Percentiles rank a stretch among this genome's conserved stretches.
Conservation (phyloP, 1,139 yeast species). For the Martiniozyma asiatica region DNA sequence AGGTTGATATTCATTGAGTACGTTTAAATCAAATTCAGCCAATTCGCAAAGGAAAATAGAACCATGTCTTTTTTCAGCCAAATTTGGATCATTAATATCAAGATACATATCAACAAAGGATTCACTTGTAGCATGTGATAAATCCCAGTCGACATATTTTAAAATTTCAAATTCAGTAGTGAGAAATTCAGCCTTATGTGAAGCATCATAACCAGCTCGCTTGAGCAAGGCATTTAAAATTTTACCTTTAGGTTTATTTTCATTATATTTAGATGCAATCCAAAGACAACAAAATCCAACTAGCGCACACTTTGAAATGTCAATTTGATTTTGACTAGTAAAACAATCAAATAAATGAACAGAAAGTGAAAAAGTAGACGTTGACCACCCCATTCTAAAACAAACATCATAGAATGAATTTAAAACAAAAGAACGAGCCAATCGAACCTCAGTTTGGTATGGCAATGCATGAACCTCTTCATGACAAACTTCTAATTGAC, state of each 20-base stretch:
- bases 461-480: constrained; percentile 1
- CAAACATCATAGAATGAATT: constrained; percentile 43
- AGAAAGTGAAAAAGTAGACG: constrained; percentile 42
- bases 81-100: constrained; percentile 24
- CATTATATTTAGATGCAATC: constrained; percentile 65
- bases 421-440: constrained; percentile 23
- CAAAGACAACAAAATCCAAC: constrained; percentile 62
- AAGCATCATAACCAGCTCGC: constrained; percentile 50
- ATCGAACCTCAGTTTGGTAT: constrained; percentile 11
- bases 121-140: constrained; percentile 49
- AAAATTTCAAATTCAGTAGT: constrained; percentile 61
- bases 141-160: constrained; percentile 45
- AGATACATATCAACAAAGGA: constrained; percentile 45
- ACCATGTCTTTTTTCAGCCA: constrained; percentile 40
- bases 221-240: constrained; percentile 41
- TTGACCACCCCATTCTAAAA: constrained; percentile 35
- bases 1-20: constrained; percentile 42
- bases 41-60: constrained; percentile 55
- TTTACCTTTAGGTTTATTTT: constrained; percentile 56
- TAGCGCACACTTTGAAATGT: constrained; percentile 49
- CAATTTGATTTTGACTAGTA: constrained; percentile 37
- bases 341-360: constrained; percentile 43
- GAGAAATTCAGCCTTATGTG: constrained; percentile 45
- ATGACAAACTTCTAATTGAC: too few relatives aligned
- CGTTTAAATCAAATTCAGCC: constrained; percentile 48